phyloP scores from a whole-genome alignment of 208 protist species.

The Trypanosoma congolense region DNA sequence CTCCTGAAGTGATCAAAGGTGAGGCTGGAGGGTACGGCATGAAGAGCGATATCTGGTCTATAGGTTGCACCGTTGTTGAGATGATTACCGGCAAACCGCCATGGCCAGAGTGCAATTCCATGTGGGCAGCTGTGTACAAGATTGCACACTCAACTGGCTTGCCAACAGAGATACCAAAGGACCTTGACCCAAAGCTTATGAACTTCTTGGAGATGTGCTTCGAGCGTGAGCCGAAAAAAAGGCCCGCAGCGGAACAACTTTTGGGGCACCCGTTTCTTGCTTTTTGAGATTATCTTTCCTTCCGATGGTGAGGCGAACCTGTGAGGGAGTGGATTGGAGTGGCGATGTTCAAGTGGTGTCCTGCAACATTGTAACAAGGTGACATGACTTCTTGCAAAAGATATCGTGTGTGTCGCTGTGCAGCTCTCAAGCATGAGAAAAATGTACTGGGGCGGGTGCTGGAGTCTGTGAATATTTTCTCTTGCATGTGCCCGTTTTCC shows the following conservation, averaged over 20 bases:
- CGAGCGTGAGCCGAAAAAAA: constrained; percentile 69
- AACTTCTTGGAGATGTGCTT: constrained; percentile 74
- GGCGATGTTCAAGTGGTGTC: no score
- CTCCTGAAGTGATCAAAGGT: constrained; percentile 88
- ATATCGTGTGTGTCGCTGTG: no score
- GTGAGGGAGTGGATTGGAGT: no score
- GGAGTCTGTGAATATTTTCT: no score
- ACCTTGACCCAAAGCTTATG: constrained; percentile 73
- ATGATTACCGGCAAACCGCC: constrained; percentile 90
- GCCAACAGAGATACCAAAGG: constrained; percentile 75
- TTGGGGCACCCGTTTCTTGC: constrained; percentile 71
- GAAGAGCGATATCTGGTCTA: constrained; percentile 93
- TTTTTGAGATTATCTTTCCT: no score
- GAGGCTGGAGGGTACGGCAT: constrained; percentile 85
- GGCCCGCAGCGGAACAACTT: constrained; percentile 57
- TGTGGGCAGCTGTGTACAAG: constrained; percentile 85
- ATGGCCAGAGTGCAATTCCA: constrained; percentile 86
- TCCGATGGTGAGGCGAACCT: no score
- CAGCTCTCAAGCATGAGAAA: no score
- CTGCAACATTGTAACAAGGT: no score
- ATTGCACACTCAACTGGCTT: constrained; percentile 81
- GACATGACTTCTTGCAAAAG: no score
- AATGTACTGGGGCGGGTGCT: no score
- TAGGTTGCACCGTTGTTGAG: constrained; percentile 92
- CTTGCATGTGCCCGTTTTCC: no score